These are phyloP conservation scores for Candida nemodendra DNA, from an alignment of 805 yeast species.

Conservation along the genomic window DNA sequence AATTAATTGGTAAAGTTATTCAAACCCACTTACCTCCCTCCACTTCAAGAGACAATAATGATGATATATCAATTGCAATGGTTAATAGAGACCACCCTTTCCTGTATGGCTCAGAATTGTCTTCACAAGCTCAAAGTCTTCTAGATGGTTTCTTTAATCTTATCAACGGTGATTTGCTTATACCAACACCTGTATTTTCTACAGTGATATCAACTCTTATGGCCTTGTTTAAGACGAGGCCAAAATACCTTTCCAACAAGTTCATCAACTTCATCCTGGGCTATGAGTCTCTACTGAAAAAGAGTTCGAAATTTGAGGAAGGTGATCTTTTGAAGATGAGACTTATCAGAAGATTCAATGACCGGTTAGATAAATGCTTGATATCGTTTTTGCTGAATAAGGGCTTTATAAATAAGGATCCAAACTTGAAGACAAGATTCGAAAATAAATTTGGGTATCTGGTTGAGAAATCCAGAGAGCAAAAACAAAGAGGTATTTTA, in stretches of 20 bases:
- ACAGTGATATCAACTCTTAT: conserved; percentile 67
- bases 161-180: conserved; percentile 53
- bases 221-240: conserved; percentile 63
- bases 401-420: conserved; percentile 33
- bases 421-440: conserved; percentile 30
- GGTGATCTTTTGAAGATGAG: conserved; percentile 30
- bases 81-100: conserved; percentile 64
- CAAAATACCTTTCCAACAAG: conserved; percentile 51
- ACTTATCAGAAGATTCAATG: conserved; percentile 35
- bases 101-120: conserved; percentile 48
- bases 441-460: conserved; percentile 33
- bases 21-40: conserved; percentile 49
- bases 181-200: conserved; percentile 58
- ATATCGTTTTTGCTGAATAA: conserved; percentile 33
- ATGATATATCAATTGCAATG: conserved; percentile 47
- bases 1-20: conserved; percentile 63
- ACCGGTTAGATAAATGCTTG: conserved; percentile 34
- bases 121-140: conserved; percentile 68
- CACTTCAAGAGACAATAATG: conserved; percentile 5
- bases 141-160: conserved; percentile 62
- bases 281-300: conserved; percentile 58
- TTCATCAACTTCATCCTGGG: conserved; percentile 58
- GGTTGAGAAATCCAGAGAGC: conserved; percentile 27
- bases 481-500: conserved; percentile 31
- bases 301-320: conserved; percentile 47